A percentile compares a stretch with the other conserved stretches of the same genome.
phyloP scores from a whole-genome alignment of 768 basidiomycete genomes.

The Dictyophora rubrovolvata region DNA sequence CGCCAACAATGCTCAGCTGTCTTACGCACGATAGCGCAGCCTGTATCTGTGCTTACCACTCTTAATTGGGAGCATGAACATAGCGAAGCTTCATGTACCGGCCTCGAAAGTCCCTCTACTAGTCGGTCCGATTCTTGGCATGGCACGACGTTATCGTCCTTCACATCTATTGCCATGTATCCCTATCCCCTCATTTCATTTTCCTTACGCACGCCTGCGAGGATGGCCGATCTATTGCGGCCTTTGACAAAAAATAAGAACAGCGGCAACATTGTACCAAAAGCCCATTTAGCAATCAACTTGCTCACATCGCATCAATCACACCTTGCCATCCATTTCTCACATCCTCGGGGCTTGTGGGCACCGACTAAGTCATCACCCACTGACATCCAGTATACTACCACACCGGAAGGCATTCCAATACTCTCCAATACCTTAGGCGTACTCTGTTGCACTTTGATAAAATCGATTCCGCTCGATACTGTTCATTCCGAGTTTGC shows the following conservation, averaged over 20 bases:
- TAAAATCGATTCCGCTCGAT: conserved; percentile 54
- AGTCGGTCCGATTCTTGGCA: conserved; percentile 37
- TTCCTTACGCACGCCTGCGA: conserved; percentile 79
- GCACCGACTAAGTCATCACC: conserved; percentile 36
- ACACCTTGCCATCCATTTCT: conserved; percentile 55
- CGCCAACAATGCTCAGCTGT: conserved; percentile 21
- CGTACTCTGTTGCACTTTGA: conserved; percentile 60
- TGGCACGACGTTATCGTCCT: conserved; percentile 90
- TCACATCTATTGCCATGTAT: conserved; percentile 84
- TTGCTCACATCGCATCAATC: conserved; percentile 64
- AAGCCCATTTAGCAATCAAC: conserved; percentile 65
- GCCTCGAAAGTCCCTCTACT: neutral
- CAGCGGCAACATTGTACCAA: conserved; percentile 12
- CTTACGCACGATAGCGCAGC: conserved; percentile 70
- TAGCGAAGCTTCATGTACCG: neutral
- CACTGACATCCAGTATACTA: conserved; percentile 44
- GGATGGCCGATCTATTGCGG: conserved; percentile 60
- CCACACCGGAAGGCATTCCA: conserved; percentile 46
- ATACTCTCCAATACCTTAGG: conserved; percentile 54
- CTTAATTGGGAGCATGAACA: conserved; percentile 31
- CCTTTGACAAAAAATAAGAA: conserved; percentile 16
- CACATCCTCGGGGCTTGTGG: conserved; percentile 37
- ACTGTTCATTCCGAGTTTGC: conserved; percentile 25
- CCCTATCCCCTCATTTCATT: conserved; percentile 85
- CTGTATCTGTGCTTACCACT: conserved; percentile 79